Base-by-base conservation (phyloP, 108 stramenopile genomes). In the Discostella stelligeroides region DNA sequence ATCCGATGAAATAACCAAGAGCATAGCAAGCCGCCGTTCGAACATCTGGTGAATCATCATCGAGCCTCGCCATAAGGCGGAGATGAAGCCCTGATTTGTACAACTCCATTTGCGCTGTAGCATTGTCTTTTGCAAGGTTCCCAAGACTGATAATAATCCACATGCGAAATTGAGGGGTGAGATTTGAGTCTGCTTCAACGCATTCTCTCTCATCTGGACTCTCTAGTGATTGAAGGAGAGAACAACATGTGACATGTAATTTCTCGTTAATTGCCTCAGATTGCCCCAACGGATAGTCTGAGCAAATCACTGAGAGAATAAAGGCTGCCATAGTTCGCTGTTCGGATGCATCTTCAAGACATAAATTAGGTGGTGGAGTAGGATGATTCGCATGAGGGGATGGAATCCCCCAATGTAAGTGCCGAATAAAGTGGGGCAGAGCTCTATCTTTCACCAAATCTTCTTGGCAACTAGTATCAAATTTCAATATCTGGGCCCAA, bases 371-470 rank as follows among this genome's bases (percentile, higher is more conserved):
- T 0, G 49, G 4, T 25, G 63, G 39, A 29, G 41, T 13, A 23
- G 43, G 27, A 30, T 42, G 38, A 38, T 17, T 56, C 10, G 49
- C 51, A 29, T 41, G 59, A 27, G 46, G 34, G 7, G 66, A 54
- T 43, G 50, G 67, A 27, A 63, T 47, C 39, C 86, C 88, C 75
- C 82, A 88, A 20, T 57, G 48, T 28, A 98, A 63, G 48, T 94
- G 94, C 54, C 82, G 78, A 70, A 97, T 88, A 74, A 98, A 97
- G 73, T 95, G 88, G 15, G 75, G 55, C 49, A 94, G 62, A 1
- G 94, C 92, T 15, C 85, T 81, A 61, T 98, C 96, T 66, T 95
- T 90, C 27, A 97, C 92, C 30, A 99, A 76, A 66, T 99, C 97
- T 12, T 83, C 86, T 55, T 94, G 89, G 63, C 94, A 95, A 21